Conservation (phyloP, 331 rosid genomes). For the Rhamnella rubrinervis region DNA sequence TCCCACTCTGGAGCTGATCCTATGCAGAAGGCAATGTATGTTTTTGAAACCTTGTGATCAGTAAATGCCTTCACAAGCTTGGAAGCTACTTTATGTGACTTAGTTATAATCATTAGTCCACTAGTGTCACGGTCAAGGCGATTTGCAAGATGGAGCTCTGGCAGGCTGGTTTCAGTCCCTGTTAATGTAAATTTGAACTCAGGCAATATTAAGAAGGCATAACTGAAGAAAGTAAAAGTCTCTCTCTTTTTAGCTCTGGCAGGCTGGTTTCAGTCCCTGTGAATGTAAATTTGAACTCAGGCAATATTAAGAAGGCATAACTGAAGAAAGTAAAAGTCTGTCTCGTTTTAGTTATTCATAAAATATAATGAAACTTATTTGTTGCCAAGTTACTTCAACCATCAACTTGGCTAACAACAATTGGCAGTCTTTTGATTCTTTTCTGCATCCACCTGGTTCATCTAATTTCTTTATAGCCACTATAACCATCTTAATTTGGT, state of each 20-base stretch:
- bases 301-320: slow-evolving; percentile 1
- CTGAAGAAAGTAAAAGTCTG: background rate
- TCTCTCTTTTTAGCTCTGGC: slow-evolving; percentile 37
- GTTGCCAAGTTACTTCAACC: background rate
- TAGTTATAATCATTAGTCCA: slow-evolving; percentile 73
- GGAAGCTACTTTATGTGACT: slow-evolving; percentile 83
- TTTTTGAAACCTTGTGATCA: slow-evolving; percentile 63
- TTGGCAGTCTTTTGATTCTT: too few relatives aligned
- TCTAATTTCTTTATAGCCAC: background rate
- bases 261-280: slow-evolving; percentile 30
- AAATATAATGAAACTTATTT: background rate
- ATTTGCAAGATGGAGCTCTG: slow-evolving; percentile 82
- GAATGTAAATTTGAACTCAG: slow-evolving; percentile 18
- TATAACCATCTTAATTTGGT: background rate
- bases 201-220: slow-evolving; percentile 4
- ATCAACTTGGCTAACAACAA: background rate
- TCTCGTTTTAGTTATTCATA: background rate
- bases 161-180: slow-evolving; percentile 31
- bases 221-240: background rate
- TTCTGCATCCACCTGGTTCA: too few relatives aligned
- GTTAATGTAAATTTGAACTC: slow-evolving; percentile 20
- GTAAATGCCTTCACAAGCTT: slow-evolving; percentile 82
- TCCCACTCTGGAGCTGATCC: slow-evolving; percentile 66
- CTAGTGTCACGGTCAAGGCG: slow-evolving; percentile 90
- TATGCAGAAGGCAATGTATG: slow-evolving; percentile 69